Evolutionary conservation across 1,284 basidiomycete genomes (phyloP).

Genomic region (Sanghuangporus sanghuang): DNA sequence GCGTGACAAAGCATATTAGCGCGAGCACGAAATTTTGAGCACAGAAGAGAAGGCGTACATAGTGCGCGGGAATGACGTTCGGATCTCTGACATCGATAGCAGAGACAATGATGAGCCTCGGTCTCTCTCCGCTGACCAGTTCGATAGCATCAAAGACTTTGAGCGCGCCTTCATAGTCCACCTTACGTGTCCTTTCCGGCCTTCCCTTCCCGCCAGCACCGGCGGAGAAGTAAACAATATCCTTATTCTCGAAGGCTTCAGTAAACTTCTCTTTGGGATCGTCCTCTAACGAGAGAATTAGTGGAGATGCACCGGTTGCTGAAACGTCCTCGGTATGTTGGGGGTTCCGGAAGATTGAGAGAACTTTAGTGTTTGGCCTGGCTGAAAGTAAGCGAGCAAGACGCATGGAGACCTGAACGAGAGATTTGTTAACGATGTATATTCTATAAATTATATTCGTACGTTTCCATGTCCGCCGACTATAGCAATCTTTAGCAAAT

Average conservation of each 20-base stretch:
- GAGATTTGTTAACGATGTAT: not conserved
- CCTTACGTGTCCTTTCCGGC: slow-evolving; percentile 55
- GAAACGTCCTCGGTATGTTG: slow-evolving; percentile 44
- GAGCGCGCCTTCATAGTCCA: slow-evolving; percentile 68
- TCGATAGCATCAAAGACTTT: slow-evolving; percentile 74
- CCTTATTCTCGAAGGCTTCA: slow-evolving; percentile 41
- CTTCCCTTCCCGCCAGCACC: slow-evolving; percentile 70
- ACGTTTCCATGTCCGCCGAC: slow-evolving; percentile 52
- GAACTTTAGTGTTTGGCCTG: slow-evolving; percentile 36
- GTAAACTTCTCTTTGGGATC: slow-evolving; percentile 44
- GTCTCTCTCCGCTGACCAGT: slow-evolving; percentile 39
- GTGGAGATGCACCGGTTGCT: slow-evolving; percentile 40
- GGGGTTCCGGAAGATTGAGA: slow-evolving; percentile 53
- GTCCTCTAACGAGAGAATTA: slow-evolving; percentile 58
- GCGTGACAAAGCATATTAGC: not conserved
- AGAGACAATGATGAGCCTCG: slow-evolving; percentile 57
- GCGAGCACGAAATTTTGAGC: not conserved
- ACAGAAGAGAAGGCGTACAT: slow-evolving; percentile 33
- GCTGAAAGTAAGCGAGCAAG: slow-evolving; percentile 45
- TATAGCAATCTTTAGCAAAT: slow-evolving; percentile 33
- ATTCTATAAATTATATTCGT: slow-evolving; percentile 2
- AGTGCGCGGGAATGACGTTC: slow-evolving; percentile 48
- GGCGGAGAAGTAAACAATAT: slow-evolving; percentile 60
- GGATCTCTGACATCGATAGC: slow-evolving; percentile 60
- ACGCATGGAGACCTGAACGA: slow-evolving; percentile 45